phyloP scores from a whole-genome alignment of 768 basidiomycete genomes.

The Tremella yokohamensis region DNA sequence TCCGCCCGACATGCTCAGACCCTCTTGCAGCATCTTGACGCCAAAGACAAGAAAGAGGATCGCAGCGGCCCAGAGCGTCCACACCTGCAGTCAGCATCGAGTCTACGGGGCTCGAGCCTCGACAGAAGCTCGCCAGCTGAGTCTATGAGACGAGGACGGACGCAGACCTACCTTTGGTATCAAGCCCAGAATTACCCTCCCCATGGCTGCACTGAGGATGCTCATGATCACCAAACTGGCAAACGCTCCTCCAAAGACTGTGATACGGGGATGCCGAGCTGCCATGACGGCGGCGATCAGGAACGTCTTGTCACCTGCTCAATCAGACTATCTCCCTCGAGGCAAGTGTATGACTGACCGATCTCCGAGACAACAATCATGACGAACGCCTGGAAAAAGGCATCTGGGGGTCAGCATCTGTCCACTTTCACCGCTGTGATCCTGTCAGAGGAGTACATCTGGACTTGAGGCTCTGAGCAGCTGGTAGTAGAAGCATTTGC shows the following conservation, averaged over 20 bases:
- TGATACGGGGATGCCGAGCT: conserved; percentile 74
- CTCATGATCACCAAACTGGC: conserved; percentile 88
- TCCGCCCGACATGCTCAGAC: conserved; percentile 69
- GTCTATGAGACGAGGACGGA: background rate
- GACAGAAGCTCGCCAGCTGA: background rate
- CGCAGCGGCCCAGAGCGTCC: conserved; percentile 58
- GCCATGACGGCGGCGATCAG: conserved; percentile 76
- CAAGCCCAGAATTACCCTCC: conserved; percentile 79
- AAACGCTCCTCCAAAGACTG: conserved; percentile 85
- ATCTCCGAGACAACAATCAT: conserved; percentile 71
- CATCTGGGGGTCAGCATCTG: conserved; percentile 46
- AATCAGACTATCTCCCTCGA: background rate
- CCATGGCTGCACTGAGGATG: conserved; percentile 86
- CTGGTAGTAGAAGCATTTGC: too few relatives aligned
- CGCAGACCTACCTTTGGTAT: conserved; percentile 58
- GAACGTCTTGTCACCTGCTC: conserved; percentile 87
- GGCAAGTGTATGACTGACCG: conserved; percentile 7
- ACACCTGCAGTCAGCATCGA: conserved; percentile 23
- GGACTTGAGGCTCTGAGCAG: too few relatives aligned
- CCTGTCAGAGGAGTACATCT: too few relatives aligned
- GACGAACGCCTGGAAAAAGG: conserved; percentile 70
- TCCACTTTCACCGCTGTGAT: too few relatives aligned
- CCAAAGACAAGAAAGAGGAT: conserved; percentile 88
- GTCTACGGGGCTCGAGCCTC: too few relatives aligned
- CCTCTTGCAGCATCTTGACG: conserved; percentile 81